Conservation (phyloP, 192 early-diverging fungal genomes). For the Dimargaris cristalligena region DNA sequence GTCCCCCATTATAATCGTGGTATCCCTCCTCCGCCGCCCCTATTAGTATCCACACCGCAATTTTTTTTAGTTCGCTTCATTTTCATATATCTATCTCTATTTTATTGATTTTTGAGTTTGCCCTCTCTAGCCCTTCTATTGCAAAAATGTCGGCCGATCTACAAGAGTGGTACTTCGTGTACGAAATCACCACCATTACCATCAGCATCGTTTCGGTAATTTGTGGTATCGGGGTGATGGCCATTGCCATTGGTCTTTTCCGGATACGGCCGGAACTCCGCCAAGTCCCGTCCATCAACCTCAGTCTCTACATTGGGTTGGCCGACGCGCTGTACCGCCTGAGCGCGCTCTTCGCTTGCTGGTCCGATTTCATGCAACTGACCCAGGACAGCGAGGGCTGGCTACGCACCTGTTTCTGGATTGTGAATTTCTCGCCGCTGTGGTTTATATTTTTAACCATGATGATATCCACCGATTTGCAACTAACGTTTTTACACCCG, state of each 20-base stretch:
- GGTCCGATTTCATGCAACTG: neutral
- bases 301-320: slow-evolving; percentile 6
- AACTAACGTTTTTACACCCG: slow-evolving; percentile 10
- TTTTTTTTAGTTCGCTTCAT: too few species aligned
- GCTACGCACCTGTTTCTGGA: slow-evolving; percentile 9
- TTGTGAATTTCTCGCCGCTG: slow-evolving; percentile 1
- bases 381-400: slow-evolving; percentile 2
- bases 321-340: slow-evolving; percentile 10
- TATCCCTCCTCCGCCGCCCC: too few species aligned
- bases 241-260: slow-evolving; percentile 1
- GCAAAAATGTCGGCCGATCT: too few species aligned
- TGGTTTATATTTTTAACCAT: slow-evolving; percentile 11
- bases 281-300: slow-evolving; percentile 9
- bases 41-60: too few species aligned
- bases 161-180: neutral
- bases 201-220: slow-evolving; percentile 7
- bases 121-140: too few species aligned
- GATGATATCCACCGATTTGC: slow-evolving; percentile 10
- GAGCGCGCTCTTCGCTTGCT: neutral
- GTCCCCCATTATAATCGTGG: too few species aligned
- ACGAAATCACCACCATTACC: neutral
- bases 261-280: neutral
- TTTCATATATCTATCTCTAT: too few species aligned
- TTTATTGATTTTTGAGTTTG: too few species aligned
- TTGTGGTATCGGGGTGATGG: slow-evolving; percentile 2